Base-by-base conservation (phyloP, 106 monocot species). In the Platanthera zijinensis region DNA sequence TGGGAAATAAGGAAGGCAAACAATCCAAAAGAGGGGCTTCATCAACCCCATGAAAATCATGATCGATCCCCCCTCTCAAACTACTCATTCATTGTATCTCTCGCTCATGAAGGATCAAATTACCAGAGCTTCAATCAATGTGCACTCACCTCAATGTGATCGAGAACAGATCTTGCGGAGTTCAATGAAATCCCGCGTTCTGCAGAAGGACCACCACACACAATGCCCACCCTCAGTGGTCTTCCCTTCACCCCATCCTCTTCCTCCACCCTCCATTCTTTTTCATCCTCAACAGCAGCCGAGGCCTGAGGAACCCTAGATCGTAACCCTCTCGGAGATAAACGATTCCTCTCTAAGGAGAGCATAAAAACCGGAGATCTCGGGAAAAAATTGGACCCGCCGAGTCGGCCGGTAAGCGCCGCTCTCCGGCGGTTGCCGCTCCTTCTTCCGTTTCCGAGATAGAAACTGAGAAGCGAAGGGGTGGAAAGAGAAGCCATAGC, bases 111-210 rank as follows among this genome's bases (percentile, higher is more conserved):
- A 53, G 5, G 9, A 61, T 61, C 59, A 61, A 6, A 61, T 61
- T 61, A 61, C 19, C 21, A 61, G 21, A 61, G 59, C 59, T 7
- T 61, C 6, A 66, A 66, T n/a, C 70, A 70, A 48, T 48, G 45
- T 51, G 46, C 10, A 50, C 72, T 67, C 25, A 89, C 96, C 86
- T 96, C 89, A 52, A 96, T 86, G 82, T 93, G 96, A 91, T 96
- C 96, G 48, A 93, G 89, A 75, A 96, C 89, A 18, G 96, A 93
- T 75, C 93, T 82, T 0, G 93, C 96, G 15, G 96, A 96, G 83
- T 96, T 96, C 80, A 93, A 74, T 6, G 96, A 96, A 62, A 96
- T 86, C 71, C 96, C 96, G 10, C 93, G 78, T 84, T 96, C 96
- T 48, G 85, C 89, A 6, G 93, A 96, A 39, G 96, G 96, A 0